Evolutionary conservation across 2,329 filamentous ascomycete genomes (phyloP), one percentile per base, ranked within the genome.

Genomic region (Fusarium metavorans): DNA sequence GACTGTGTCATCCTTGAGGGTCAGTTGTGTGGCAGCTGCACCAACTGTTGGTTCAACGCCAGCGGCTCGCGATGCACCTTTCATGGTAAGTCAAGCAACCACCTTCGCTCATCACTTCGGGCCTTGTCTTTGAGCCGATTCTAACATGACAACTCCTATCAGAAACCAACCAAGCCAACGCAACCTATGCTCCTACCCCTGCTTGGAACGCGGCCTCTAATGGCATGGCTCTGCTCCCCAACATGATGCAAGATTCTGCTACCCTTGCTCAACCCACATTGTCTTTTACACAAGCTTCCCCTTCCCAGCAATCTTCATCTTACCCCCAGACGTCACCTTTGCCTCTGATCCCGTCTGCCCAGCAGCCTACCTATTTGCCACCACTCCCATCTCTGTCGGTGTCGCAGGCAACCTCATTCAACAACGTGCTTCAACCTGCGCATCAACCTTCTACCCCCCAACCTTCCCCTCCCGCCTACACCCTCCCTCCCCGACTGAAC

Each of bases 31-130:
- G 89, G 89, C 11, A 90, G 88, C 76, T 91, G 89, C 71, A 87
- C 89, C 67, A 91, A 91, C 77, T 91, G 89, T 78, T 91, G 89
- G 89, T 91, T 89, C 80, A 91, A 91, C 66, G 89, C 89, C 9
- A 90, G 88, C 60, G 89, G 89, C 11, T 86, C 88, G 11, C 82
- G 89, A 60, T 91, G 89, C 70, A 90, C 88, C 16, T 91, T 90
- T 77, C 89, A 91, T 68, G 88, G 89, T 90, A 82, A 73, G 87
- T 79, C 34, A 2, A 61, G 37, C n/a, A 18, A n/a, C 14, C 25
- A 11, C 45, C 23, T 45, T 23, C 41, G 13, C 41, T 23, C 7
- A 45, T 27, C 9, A 18, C 45, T 9, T 37, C n/a, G 11, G 16
- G 32, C 32, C 4, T 18, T 43, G 20, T 35, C 32, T 57, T 25